Percentiles rank a stretch among this genome's conserved stretches.
Evolutionary conservation across 192 early-diverging fungal genomes (phyloP).

Genomic region (Mortierella claussenii): DNA sequence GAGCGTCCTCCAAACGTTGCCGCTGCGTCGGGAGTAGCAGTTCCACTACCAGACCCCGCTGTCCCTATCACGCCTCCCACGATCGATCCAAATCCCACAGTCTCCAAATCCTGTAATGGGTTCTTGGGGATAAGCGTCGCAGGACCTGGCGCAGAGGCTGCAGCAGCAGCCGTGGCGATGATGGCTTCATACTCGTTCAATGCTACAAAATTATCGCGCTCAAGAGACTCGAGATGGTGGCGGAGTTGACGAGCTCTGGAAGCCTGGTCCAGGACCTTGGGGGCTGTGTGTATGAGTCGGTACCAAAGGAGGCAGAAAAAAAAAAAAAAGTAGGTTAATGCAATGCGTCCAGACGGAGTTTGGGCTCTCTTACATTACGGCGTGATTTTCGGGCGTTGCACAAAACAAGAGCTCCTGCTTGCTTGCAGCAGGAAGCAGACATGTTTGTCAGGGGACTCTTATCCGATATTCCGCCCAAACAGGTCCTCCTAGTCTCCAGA

Average conservation of each 20-base stretch:
- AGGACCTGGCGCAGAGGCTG: conserved; percentile 40
- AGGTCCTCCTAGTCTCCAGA: no score
- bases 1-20: conserved; percentile 24
- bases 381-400: no score
- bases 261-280: conserved; percentile 35
- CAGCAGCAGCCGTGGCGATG: conserved; percentile 56
- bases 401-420: no score
- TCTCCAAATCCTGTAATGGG: conserved; percentile 17
- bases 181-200: conserved; percentile 62
- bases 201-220: conserved; percentile 64
- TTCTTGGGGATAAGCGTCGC: conserved; percentile 38
- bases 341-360: no score
- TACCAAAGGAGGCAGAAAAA: no score
- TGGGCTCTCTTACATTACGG: no score
- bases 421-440: no score
- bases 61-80: conserved; percentile 43
- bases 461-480: no score
- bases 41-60: conserved; percentile 18
- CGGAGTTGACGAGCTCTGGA: conserved; percentile 42
- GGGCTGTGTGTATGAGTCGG: conserved; percentile 12
- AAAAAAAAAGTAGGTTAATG: no score
- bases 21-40: not conserved
- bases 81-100: conserved; percentile 28
- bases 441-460: no score
- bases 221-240: conserved; percentile 62